phyloP scores from a whole-genome alignment of 108 stramenopile genomes.

The Licmophora abbreviata region DNA sequence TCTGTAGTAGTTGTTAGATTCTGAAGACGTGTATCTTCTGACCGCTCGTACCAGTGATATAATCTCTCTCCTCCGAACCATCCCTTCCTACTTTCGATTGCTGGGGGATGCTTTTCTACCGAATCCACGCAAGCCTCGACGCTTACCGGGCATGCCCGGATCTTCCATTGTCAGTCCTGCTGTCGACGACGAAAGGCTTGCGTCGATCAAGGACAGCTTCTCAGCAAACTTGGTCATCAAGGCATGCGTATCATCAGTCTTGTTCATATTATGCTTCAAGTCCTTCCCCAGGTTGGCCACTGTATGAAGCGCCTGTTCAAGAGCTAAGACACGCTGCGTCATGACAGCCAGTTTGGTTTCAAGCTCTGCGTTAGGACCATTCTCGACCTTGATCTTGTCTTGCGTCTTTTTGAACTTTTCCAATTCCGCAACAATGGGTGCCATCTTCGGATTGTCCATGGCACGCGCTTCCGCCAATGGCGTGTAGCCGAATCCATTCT shows the following conservation, averaged over 20 bases:
- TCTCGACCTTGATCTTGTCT: constrained; percentile 27
- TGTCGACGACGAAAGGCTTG: too few species aligned
- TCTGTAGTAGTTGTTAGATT: too few species aligned
- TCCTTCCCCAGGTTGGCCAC: constrained; percentile 33
- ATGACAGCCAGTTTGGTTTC: constrained; percentile 37
- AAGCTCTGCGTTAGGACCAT: constrained; percentile 21
- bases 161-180: too few species aligned
- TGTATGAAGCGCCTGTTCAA: constrained; percentile 32
- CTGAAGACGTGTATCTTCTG: too few species aligned
- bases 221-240: constrained; percentile 42
- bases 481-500: constrained; percentile 81
- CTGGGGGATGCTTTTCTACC: too few species aligned
- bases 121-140: too few species aligned
- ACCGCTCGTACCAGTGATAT: too few species aligned
- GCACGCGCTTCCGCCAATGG: constrained; percentile 72
- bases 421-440: constrained; percentile 61
- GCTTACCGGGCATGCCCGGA: too few species aligned
- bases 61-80: too few species aligned
- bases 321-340: constrained; percentile 26
- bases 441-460: constrained; percentile 59
- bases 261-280: constrained; percentile 29
- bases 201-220: constrained; percentile 26
- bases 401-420: constrained; percentile 74
- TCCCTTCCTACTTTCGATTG: too few species aligned
- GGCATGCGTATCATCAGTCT: constrained; percentile 23